Conservation (phyloP, 1,284 basidiomycete species). For the Nidula niveotomentosa region DNA sequence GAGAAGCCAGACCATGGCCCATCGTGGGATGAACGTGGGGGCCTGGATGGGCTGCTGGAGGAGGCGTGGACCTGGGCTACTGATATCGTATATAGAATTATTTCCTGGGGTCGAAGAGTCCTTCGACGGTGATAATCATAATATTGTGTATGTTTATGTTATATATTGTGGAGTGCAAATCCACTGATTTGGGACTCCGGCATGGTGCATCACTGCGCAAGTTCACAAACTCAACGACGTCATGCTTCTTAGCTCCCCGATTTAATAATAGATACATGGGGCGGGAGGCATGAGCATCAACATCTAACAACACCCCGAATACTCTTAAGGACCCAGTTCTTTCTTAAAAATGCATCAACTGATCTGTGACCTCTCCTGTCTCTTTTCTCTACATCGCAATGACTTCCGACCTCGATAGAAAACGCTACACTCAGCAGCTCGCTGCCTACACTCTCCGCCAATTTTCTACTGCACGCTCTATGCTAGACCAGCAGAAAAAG, state of each 20-base stretch:
- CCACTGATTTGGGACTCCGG: neutral
- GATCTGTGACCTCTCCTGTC: too few relatives aligned
- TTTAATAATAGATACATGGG: too few relatives aligned
- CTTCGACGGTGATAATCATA: constrained; percentile 30
- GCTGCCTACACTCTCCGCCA: constrained; percentile 48
- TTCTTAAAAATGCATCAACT: too few relatives aligned
- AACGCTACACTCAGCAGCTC: constrained; percentile 44
- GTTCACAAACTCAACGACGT: neutral
- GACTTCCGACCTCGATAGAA: constrained; percentile 19
- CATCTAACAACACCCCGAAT: constrained; percentile 1
- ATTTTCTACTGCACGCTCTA: constrained; percentile 33
- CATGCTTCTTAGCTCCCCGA: neutral
- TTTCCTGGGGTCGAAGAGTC: constrained; percentile 39
- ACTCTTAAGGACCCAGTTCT: neutral
- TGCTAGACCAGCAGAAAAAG: constrained; percentile 27
- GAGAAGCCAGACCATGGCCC: constrained; percentile 47
- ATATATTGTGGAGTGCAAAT: neutral
- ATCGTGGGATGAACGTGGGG: constrained; percentile 61
- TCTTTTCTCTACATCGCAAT: neutral
- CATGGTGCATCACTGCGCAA: neutral
- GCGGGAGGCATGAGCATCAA: too few relatives aligned
- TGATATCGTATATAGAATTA: constrained; percentile 30
- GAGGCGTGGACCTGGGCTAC: constrained; percentile 60
- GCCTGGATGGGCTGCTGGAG: constrained; percentile 61
- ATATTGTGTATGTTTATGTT: constrained; percentile 13